Conservation (phyloP, 768 basidiomycete species). For the Clitopilus hobsonii region DNA sequence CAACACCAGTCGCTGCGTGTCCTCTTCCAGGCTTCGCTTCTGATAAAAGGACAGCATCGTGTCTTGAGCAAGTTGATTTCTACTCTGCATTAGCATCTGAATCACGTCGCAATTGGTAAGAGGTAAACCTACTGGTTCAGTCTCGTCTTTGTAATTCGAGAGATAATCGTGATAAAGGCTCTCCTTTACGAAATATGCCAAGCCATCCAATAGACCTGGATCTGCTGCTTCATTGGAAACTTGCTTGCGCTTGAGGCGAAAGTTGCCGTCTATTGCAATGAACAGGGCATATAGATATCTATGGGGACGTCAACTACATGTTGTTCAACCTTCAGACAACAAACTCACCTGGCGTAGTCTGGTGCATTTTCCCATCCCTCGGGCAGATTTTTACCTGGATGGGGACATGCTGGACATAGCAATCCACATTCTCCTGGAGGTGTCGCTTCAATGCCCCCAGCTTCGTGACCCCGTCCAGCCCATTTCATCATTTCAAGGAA, state of each 20-base stretch:
- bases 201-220: constrained; percentile 6
- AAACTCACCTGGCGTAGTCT: background rate
- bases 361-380: constrained; percentile 10
- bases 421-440: constrained; percentile 13
- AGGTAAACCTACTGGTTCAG: background rate
- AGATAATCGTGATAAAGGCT: background rate
- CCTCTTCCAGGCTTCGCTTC: constrained; percentile 1
- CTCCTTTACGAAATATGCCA: constrained; percentile 7
- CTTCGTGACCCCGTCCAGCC: constrained; percentile 12
- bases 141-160: background rate
- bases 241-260: constrained; percentile 6
- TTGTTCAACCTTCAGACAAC: background rate
- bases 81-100: background rate
- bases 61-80: background rate
- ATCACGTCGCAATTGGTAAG: background rate
- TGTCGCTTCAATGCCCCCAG: constrained; percentile 9
- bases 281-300: background rate
- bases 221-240: constrained; percentile 5
- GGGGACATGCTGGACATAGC: constrained; percentile 20
- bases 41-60: constrained; percentile 1
- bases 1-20: constrained; percentile 3
- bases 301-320: background rate
- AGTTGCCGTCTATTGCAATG: constrained; percentile 6
- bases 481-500: constrained; percentile 11
- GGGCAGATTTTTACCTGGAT: constrained; percentile 14